These are phyloP conservation scores for Dichotomocladium elegans DNA, from an alignment of 371 early-diverging fungal genomes.

Conservation along the genomic window DNA sequence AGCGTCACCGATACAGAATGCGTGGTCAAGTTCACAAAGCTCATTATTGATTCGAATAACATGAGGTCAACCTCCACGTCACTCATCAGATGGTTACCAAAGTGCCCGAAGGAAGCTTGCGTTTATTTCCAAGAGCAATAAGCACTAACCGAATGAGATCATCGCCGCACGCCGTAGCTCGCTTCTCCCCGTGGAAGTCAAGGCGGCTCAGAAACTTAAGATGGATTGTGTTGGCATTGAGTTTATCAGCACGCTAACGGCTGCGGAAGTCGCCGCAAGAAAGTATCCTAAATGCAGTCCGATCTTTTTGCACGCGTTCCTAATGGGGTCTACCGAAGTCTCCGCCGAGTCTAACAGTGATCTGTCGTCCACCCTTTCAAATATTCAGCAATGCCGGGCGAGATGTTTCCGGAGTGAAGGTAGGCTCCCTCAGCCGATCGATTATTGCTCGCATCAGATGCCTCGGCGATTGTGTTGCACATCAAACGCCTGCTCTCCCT, in stretches of 20 bases:
- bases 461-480: slow-evolving; percentile 97
- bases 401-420: slow-evolving; percentile 91
- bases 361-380: slow-evolving; percentile 40
- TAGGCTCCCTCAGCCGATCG: slow-evolving; percentile 88
- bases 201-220: slow-evolving; percentile 91
- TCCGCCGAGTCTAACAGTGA: slow-evolving; percentile 21
- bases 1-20: slow-evolving; percentile 91
- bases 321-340: slow-evolving; percentile 2
- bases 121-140: slow-evolving; percentile 84
- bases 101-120: slow-evolving; percentile 98
- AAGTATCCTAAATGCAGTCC: not conserved
- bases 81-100: slow-evolving; percentile 87
- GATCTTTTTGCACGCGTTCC: not conserved
- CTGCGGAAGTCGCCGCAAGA: slow-evolving; percentile 11
- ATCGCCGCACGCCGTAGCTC: slow-evolving; percentile 96
- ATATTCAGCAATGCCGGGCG: slow-evolving; percentile 80
- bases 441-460: slow-evolving; percentile 97
- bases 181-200: slow-evolving; percentile 96
- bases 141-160: slow-evolving; percentile 87
- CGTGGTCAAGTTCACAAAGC: slow-evolving; percentile 94
- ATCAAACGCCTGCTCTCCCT: slow-evolving; percentile 96
- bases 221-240: slow-evolving; percentile 87
- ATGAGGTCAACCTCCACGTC: slow-evolving; percentile 70
- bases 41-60: slow-evolving; percentile 90
- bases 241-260: slow-evolving; percentile 19